Base-by-base conservation (phyloP, 441 rosid genomes). In the Francoa sonchifolia region DNA sequence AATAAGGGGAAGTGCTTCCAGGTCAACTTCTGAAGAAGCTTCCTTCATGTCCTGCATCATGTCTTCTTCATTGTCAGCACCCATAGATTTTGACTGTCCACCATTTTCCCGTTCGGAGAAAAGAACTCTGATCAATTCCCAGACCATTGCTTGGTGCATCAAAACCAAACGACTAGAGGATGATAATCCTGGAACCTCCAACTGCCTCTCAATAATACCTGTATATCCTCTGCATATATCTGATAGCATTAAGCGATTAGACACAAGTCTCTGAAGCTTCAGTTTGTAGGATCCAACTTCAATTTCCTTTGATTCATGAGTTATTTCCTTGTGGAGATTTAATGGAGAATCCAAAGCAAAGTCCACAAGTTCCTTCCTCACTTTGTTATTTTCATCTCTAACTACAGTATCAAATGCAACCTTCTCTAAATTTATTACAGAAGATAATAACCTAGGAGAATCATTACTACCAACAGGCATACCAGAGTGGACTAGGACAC, bases 111-210 rank as follows among this genome's bases (percentile, higher is more conserved):
- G 80, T 48, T 82, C 94, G 23, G 90, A 68, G 39, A 82, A 86
- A 45, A 90, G 94, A 68, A 86, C 96, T 57, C 73, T 86, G 40
- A 86, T 78, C 60, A 86, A 74, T 69, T 90, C 96, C 99, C 99
- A 90, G 28, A 74, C 81, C 81, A 86, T 82, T 47, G 80, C 96
- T 61, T 90, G 90, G 66, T 90, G 90, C 70, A 63, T 78, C 74
- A 77, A 77, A 67, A 76, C 70, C 68, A 78, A 66, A 55, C 76
- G 82, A 19, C 81, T 63, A 19, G 79, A 72, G 42, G 72, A 59
- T 49, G 96, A 62, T 54, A 82, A 48, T 48, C 77, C 90, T 53
- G 84, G 57, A 71, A 78, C 65, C 62, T 82, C 95, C 58, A 86
- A 61, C 68, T 83, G 87, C 62, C 69, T 69, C 72, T 90, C 96